phyloP scores from a whole-genome alignment of 2,329 filamentous ascomycete genomes.

The Dactylellina parvicollis region DNA sequence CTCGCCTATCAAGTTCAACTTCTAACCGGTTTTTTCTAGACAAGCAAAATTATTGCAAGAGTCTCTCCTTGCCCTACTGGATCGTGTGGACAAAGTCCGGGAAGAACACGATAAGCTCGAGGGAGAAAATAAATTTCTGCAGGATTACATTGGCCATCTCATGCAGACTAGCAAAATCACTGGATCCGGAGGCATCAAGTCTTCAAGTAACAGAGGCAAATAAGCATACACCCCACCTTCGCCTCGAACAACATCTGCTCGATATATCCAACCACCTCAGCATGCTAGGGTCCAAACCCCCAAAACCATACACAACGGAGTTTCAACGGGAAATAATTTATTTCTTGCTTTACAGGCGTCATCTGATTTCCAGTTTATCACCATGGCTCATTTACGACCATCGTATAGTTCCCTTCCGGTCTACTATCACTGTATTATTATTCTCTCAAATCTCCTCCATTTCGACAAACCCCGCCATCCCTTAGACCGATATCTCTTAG shows the following conservation, averaged over 20 bases:
- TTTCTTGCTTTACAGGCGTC: slow-evolving; percentile 57
- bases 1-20: slow-evolving; percentile 19
- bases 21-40: slow-evolving; percentile 64
- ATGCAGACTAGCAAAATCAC: slow-evolving; percentile 81
- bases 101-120: slow-evolving; percentile 96
- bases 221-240: slow-evolving; percentile 62
- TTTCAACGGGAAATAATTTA: slow-evolving; percentile 38
- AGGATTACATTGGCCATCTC: slow-evolving; percentile 96
- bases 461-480: background rate
- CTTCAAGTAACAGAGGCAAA: slow-evolving; percentile 65
- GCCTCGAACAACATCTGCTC: background rate
- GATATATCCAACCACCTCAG: background rate
- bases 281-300: slow-evolving; percentile 34
- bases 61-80: slow-evolving; percentile 86
- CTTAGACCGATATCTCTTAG: slow-evolving; percentile 26
- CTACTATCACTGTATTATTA: slow-evolving; percentile 33
- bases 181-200: slow-evolving; percentile 68
- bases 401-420: slow-evolving; percentile 8
- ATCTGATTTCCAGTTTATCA: slow-evolving; percentile 57
- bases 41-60: slow-evolving; percentile 90
- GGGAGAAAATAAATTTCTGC: slow-evolving; percentile 94
- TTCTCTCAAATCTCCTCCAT: background rate
- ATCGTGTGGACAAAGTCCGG: slow-evolving; percentile 92
- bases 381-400: slow-evolving; percentile 18
- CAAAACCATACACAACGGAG: slow-evolving; percentile 42